Evolutionary conservation across 129 eudicot genomes (phyloP).

Genomic region (Centella asiatica): DNA sequence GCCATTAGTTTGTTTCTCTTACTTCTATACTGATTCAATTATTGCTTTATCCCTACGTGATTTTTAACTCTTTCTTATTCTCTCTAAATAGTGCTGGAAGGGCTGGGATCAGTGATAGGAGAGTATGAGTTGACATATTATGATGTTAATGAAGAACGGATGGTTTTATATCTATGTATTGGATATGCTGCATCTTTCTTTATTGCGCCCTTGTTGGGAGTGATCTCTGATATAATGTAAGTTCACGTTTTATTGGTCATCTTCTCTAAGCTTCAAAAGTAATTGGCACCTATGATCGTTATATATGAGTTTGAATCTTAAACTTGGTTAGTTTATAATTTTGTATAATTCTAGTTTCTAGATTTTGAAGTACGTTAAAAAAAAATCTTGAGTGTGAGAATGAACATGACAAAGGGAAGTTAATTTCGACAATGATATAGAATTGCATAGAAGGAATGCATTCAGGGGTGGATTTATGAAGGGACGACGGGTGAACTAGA

Average conservation of each 20-base stretch:
- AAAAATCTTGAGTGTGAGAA: neutral
- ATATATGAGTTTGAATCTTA: neutral
- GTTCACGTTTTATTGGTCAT: constrained; percentile 10
- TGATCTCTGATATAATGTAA: constrained; percentile 78
- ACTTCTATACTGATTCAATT: too few relatives aligned
- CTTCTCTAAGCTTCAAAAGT: neutral
- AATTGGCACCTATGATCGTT: too few relatives aligned
- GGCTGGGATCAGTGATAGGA: constrained; percentile 68
- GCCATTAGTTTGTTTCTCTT: too few relatives aligned
- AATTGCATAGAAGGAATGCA: too few relatives aligned
- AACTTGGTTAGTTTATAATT: neutral
- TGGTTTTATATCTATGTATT: constrained; percentile 37
- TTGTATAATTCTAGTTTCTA: too few relatives aligned
- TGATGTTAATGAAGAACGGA: constrained; percentile 54
- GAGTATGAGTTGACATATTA: constrained; percentile 62
- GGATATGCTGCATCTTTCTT: constrained; percentile 52
- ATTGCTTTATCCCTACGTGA: neutral
- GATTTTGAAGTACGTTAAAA: neutral
- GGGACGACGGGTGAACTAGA: too few relatives aligned
- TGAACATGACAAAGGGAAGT: too few relatives aligned
- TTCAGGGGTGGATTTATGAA: too few relatives aligned
- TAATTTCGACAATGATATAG: too few relatives aligned
- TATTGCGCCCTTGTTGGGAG: constrained; percentile 58
- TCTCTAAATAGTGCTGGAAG: constrained; percentile 58
- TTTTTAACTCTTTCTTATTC: neutral